Base-by-base conservation (phyloP, 768 basidiomycete species). In the Leucosporidium scottii region DNA sequence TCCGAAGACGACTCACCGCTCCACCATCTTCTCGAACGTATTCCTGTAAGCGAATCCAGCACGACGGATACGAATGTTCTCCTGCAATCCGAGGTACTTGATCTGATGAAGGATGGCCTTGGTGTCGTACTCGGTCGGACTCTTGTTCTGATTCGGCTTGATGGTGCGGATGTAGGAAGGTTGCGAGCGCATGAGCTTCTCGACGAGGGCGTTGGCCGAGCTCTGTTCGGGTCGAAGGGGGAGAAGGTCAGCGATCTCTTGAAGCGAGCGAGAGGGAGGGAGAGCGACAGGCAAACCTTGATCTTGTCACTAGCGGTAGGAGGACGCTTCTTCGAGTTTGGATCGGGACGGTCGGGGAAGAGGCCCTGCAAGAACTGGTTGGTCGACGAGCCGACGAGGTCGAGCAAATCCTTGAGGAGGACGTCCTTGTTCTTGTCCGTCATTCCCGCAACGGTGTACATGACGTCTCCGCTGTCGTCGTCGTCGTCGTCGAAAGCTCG, bases 381-480 rank as follows among this genome's bases (percentile, higher is more conserved):
- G 20, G 84, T 81, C 72, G 90, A 91, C 54, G 82, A 80, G 9
- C 85, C 89, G 64, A 98, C 82, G 54, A 98, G 84, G 74, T 99
- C 94, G 64, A 98, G 82, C 23, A 98, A 80, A 76, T 98, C 96
- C 78, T 97, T 98, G 79, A 93, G 84, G 61, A 99, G 82, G 1
- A 91, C 86, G 75, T 99, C 96, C 83, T 99, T 99, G 82, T 99
- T 99, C 84, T 99, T 99, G 80, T 99, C 96, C 21, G 96, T 98
- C 94, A 99, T 99, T 4, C 96, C 96, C 10, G 88, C 78, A 18
- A 98, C 87, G 70, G 93, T 96, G 81, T 99, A 99, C 85, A 92
- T 90, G 69, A 99, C 96, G 76, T 98, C 96, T 74, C 96, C 96
- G 25, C 61, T 63, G 48, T 44, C 15, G 39, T 44, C 31, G 39